Percentiles rank a stretch among this genome's conserved stretches.
phyloP scores from a whole-genome alignment of 2,329 filamentous ascomycete species.

The Phaeosphaeriaceae sp. region DNA sequence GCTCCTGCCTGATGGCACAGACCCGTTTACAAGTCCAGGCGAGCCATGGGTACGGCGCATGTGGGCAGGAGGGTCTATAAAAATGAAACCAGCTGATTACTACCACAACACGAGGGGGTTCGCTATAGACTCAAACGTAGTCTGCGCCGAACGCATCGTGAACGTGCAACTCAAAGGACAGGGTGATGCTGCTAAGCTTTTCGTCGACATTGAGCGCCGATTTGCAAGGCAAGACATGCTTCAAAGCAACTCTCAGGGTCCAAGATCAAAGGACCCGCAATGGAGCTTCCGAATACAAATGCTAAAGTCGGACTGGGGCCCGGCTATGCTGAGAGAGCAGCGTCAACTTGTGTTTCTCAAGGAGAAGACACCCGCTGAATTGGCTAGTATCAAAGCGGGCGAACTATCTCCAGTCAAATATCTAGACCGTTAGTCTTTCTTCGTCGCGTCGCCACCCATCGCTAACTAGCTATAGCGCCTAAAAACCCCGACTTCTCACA shows the following conservation, averaged over 20 bases:
- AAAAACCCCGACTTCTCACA: slow-evolving; percentile 62
- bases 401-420: slow-evolving; percentile 43
- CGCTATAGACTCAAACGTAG: slow-evolving; percentile 14
- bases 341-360: slow-evolving; percentile 70
- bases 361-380: slow-evolving; percentile 51
- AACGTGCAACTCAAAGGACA: slow-evolving; percentile 58
- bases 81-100: slow-evolving; percentile 51
- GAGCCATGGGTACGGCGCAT: slow-evolving; percentile 75
- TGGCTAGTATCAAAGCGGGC: slow-evolving; percentile 36
- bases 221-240: slow-evolving; percentile 44
- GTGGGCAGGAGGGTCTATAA: slow-evolving; percentile 83
- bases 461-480: slow-evolving; percentile 51
- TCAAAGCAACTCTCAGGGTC: slow-evolving; percentile 15
- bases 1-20: slow-evolving; percentile 83
- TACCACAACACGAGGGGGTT: slow-evolving; percentile 13
- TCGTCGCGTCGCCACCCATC: not conserved
- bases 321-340: slow-evolving; percentile 61
- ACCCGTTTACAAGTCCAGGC: slow-evolving; percentile 77
- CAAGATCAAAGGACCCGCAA: not conserved
- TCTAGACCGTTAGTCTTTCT: slow-evolving; percentile 39
- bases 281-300: slow-evolving; percentile 10
- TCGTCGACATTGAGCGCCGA: slow-evolving; percentile 65
- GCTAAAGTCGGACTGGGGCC: slow-evolving; percentile 19
- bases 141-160: slow-evolving; percentile 54
- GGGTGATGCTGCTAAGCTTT: slow-evolving; percentile 59